Conservation (phyloP, 108 stramenopile species). For the Pseudonitzschia multistriata region DNA sequence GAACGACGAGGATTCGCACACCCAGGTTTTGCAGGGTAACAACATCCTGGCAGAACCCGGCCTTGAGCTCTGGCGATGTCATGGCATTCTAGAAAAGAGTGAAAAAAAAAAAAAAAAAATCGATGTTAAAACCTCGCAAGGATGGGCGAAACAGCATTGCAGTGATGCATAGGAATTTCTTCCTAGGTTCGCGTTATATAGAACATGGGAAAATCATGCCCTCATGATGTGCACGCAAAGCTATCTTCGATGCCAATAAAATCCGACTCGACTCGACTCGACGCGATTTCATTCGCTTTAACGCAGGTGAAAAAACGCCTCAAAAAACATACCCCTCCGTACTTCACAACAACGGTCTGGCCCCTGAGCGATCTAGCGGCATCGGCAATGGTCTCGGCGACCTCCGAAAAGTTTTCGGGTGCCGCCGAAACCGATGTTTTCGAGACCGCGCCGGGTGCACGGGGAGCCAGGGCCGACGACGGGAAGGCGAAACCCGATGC, state of each 20-base stretch:
- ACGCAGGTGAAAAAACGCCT: background rate
- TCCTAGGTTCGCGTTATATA: too few species aligned
- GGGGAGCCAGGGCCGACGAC: slow-evolving; percentile 5
- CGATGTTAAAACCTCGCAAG: background rate
- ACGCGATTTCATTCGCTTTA: background rate
- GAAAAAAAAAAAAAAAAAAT: background rate
- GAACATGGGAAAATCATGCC: too few species aligned
- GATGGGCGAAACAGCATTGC: background rate
- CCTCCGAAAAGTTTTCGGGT: slow-evolving; percentile 48
- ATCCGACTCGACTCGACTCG: too few species aligned
- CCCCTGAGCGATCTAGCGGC: slow-evolving; percentile 63
- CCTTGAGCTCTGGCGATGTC: slow-evolving; percentile 82
- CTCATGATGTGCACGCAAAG: too few species aligned
- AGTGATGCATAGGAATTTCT: background rate
- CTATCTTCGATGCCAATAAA: background rate
- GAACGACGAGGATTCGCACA: slow-evolving; percentile 86
- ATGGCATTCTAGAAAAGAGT: slow-evolving; percentile 67
- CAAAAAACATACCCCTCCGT: slow-evolving; percentile 58
- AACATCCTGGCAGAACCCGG: slow-evolving; percentile 81
- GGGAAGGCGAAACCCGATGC: background rate
- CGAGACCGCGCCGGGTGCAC: background rate
- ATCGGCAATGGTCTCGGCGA: slow-evolving; percentile 59
- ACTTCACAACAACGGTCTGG: slow-evolving; percentile 82
- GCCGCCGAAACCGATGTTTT: slow-evolving; percentile 6
- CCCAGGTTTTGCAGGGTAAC: slow-evolving; percentile 82